These are phyloP conservation scores for Paraconiothyrium sp. DNA, from an alignment of 2,329 filamentous ascomycete species.

Conservation along the genomic window DNA sequence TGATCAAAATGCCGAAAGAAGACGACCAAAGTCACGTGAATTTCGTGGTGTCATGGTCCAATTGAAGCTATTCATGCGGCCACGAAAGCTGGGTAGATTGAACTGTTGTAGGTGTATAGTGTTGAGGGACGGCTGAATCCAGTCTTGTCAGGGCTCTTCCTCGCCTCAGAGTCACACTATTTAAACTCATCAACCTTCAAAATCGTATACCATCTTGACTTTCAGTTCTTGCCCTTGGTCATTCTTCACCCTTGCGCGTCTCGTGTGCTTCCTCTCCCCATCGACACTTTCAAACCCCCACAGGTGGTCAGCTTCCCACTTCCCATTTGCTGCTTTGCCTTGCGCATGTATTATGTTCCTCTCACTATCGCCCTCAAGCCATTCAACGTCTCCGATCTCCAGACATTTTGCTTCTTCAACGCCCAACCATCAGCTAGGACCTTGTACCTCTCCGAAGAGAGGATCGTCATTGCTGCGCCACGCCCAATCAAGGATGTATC, in stretches of 20 bases:
- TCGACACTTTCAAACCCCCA: slow-evolving; percentile 27
- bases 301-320: slow-evolving; percentile 26
- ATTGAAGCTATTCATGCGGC: not conserved
- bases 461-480: slow-evolving; percentile 27
- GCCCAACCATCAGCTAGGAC: slow-evolving; percentile 24
- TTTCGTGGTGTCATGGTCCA: slow-evolving; percentile 12
- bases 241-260: slow-evolving; percentile 21
- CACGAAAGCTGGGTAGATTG: not conserved
- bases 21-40: too few relatives aligned
- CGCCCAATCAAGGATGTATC: slow-evolving; percentile 23
- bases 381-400: slow-evolving; percentile 18
- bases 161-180: not conserved
- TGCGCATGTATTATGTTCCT: slow-evolving; percentile 23
- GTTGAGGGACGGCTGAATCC: not conserved
- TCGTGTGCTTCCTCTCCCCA: slow-evolving; percentile 22
- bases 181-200: slow-evolving; percentile 3
- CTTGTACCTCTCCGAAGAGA: slow-evolving; percentile 25
- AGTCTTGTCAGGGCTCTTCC: too few relatives aligned
- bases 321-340: slow-evolving; percentile 19
- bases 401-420: slow-evolving; percentile 19
- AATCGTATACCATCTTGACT: slow-evolving; percentile 27
- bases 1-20: too few relatives aligned
- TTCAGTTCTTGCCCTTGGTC: slow-evolving; percentile 20
- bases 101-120: not conserved
- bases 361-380: slow-evolving; percentile 24